A percentile compares a stretch with the other conserved stretches of the same genome.
These are phyloP conservation scores for Microbotryomycetes sp. DNA, from an alignment of 1,284 basidiomycete species.

Conservation along the genomic window DNA sequence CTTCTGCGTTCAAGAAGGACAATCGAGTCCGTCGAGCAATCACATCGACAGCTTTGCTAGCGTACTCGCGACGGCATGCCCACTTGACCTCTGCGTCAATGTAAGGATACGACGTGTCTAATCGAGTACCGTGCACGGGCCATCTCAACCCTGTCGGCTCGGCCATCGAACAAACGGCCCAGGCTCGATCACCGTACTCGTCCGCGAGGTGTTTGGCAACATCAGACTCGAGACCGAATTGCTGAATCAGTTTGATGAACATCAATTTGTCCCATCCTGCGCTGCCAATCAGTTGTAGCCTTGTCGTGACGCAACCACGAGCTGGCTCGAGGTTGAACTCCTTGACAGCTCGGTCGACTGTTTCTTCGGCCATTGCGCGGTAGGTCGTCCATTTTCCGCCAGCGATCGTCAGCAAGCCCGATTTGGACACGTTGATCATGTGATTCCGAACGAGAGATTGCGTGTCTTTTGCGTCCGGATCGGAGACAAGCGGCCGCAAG, in stretches of 20 bases:
- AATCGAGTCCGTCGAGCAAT: slow-evolving; percentile 84
- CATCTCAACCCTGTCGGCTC: slow-evolving; percentile 68
- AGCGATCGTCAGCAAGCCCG: slow-evolving; percentile 85
- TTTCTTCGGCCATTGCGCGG: slow-evolving; percentile 91
- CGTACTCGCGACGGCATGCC: slow-evolving; percentile 84
- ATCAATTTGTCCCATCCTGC: slow-evolving; percentile 92
- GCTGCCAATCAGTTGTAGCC: slow-evolving; percentile 78
- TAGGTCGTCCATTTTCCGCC: slow-evolving; percentile 99
- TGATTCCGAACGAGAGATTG: slow-evolving; percentile 89
- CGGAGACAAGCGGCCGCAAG: slow-evolving; percentile 78
- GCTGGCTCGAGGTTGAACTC: slow-evolving; percentile 60
- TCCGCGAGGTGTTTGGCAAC: slow-evolving; percentile 90
- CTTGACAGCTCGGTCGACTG: slow-evolving; percentile 79
- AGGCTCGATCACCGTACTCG: slow-evolving; percentile 92
- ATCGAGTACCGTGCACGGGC: slow-evolving; percentile 77
- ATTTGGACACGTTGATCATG: slow-evolving; percentile 76
- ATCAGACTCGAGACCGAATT: slow-evolving; percentile 54
- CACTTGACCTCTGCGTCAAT: slow-evolving; percentile 92
- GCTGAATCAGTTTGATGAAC: slow-evolving; percentile 93
- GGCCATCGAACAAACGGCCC: slow-evolving; percentile 81
- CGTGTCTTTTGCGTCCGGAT: slow-evolving; percentile 72
- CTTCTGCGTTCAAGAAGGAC: slow-evolving; percentile 86
- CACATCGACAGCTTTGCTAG: slow-evolving; percentile 81
- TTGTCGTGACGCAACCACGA: slow-evolving; percentile 63
- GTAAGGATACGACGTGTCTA: slow-evolving; percentile 72